phyloP scores from a whole-genome alignment of 176 grass and related monocot species.

The Cymbopogon citratus region DNA sequence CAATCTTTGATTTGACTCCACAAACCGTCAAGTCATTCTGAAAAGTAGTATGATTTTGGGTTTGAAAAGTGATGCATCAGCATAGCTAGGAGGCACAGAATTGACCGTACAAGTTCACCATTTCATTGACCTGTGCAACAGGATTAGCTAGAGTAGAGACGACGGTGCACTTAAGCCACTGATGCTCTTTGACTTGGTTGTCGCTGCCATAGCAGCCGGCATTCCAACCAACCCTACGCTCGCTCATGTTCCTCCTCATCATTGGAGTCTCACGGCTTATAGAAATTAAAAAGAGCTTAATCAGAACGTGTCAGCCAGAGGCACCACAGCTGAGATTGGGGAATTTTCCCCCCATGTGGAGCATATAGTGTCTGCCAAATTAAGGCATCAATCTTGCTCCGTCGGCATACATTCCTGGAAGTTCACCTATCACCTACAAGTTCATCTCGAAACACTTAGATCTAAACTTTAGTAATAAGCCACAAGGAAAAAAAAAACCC shows the following conservation, averaged over 20 bases:
- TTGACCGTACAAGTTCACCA: neutral
- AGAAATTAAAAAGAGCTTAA: neutral
- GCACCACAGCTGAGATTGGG: neutral
- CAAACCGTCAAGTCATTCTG: neutral
- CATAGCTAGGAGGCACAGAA: neutral
- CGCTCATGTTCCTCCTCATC: slow-evolving; percentile 25
- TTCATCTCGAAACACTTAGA: neutral
- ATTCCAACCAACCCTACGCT: neutral
- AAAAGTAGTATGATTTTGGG: neutral
- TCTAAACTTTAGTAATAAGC: neutral
- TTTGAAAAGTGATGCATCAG: neutral
- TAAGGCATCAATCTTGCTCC: neutral
- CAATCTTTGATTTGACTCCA: neutral
- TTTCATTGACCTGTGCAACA: slow-evolving; percentile 5
- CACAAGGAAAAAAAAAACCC: neutral
- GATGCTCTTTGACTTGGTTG: slow-evolving; percentile 22
- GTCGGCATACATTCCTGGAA: neutral
- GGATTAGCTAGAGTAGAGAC: neutral
- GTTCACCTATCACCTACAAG: neutral
- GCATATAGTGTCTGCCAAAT: neutral
- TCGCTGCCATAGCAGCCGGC: neutral
- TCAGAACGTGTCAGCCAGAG: neutral
- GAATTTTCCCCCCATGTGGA: neutral
- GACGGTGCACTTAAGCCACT: neutral
- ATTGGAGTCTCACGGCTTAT: slow-evolving; percentile 11